Base-by-base conservation (phyloP, 805 yeast genomes). In the Yarrowia keelungensis region DNA sequence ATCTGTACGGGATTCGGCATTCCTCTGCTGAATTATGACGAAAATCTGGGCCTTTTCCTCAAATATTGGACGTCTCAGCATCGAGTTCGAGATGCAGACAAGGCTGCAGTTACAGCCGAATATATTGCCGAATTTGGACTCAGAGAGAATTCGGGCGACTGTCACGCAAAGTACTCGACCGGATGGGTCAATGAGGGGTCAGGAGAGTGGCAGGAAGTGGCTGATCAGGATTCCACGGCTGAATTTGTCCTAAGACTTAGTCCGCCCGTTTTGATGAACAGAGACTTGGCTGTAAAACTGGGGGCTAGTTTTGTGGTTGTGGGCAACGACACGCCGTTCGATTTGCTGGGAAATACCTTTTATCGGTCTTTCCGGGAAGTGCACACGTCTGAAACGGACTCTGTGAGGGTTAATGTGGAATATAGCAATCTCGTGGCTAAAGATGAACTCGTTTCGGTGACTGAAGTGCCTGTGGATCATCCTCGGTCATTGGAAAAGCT, bases 241-340 rank as follows among this genome's bases (percentile, higher is more conserved):
- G 77, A 77, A 66, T 73, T 77, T 26, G 77, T 75, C 0, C 69
- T 79, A 11, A 58, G 71, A 16, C 75, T 79, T 8, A 76, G 73
- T 43, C 81, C 82, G 9, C 80, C 81, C 0, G 76, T 79, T 1
- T 22, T 70, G 4, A 50, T 77, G 14, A 72, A 76, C 45, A 69
- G 56, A 3, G 50, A 59, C 4, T n/a, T 69, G 38, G 75, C 75
- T 8, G 49, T 35, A 5, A 43, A 56, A 43, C 36, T 72, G 5
- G 67, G 67, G 15, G 74, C 73, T 4, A 45, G 45, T 7, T 43
- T 19, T 22, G 12, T 42, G 9, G 51, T 16, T 12, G 65, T 59
- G 35, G 65, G 65, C 5, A 35, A 11, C 8, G 50, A 46, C 15
- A 62, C 67, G 10, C 47, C 47, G 14, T 47, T 47, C n/a, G 67